Conservation (phyloP, 805 yeast genomes). For the Barnettozyma pratensis region DNA sequence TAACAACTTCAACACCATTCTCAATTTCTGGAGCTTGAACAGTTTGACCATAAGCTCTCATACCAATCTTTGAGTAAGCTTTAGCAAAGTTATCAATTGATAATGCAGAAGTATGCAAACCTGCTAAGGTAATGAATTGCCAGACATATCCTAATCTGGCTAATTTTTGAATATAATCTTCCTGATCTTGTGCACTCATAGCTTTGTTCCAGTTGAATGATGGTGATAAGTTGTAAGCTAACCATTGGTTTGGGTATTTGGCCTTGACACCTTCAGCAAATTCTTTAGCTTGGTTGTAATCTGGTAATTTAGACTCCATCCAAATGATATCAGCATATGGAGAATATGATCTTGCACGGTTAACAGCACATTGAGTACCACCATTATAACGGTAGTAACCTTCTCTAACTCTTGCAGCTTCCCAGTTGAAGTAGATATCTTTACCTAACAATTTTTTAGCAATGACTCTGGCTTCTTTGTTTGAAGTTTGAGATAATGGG, state of each 20-base stretch:
- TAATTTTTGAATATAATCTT: slow-evolving; percentile 81
- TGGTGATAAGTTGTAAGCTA: slow-evolving; percentile 94
- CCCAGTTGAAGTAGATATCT: slow-evolving; percentile 92
- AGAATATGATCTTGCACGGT: slow-evolving; percentile 92
- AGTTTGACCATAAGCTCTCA: slow-evolving; percentile 90
- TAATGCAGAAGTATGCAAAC: slow-evolving; percentile 92
- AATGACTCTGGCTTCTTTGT: slow-evolving; percentile 71
- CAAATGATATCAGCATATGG: slow-evolving; percentile 94
- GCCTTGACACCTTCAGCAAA: slow-evolving; percentile 88
- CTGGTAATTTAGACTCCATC: slow-evolving; percentile 98
- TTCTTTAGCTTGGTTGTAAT: slow-evolving; percentile 87
- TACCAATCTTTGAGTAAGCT: slow-evolving; percentile 75
- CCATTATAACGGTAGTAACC: slow-evolving; percentile 96
- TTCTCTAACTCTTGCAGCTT: slow-evolving; percentile 89
- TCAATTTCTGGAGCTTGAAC: slow-evolving; percentile 88
- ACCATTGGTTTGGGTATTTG: slow-evolving; percentile 85
- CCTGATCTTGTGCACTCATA: slow-evolving; percentile 82
- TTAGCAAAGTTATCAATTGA: slow-evolving; percentile 82
- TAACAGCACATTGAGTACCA: slow-evolving; percentile 95
- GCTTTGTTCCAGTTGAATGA: slow-evolving; percentile 98
- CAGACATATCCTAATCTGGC: slow-evolving; percentile 90
- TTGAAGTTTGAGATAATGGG: slow-evolving; percentile 71
- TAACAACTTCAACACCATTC: slow-evolving; percentile 87
- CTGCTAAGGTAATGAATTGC: slow-evolving; percentile 97
- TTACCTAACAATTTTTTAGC: slow-evolving; percentile 75